phyloP scores from a whole-genome alignment of 139 green algal species.

The Chlorokybus atmophyticus region DNA sequence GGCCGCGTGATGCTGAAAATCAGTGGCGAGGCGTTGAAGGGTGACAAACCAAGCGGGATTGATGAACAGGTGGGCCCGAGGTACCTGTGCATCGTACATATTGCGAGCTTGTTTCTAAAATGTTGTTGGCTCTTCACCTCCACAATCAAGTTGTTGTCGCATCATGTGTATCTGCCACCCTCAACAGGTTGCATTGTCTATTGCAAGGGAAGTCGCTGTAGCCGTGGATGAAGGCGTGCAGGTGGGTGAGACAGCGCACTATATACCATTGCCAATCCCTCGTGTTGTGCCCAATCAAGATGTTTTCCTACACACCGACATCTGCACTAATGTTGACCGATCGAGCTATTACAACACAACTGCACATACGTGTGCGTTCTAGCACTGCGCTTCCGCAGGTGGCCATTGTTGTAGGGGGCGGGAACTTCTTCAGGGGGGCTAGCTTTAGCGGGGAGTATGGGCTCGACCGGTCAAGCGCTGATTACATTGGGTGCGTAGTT shows the following conservation, averaged over 20 bases:
- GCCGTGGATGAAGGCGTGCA: conserved; percentile 68
- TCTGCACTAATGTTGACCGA: not conserved
- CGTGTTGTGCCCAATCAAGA: conserved; percentile 19
- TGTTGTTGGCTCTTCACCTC: not conserved
- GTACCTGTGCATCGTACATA: not conserved
- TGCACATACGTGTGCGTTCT: conserved; percentile 3
- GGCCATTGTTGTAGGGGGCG: conserved; percentile 85
- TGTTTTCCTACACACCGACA: not conserved
- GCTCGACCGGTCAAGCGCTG: conserved; percentile 79
- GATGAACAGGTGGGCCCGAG: conserved; percentile 54
- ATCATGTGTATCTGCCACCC: no score
- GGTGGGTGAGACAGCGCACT: conserved; percentile 43
- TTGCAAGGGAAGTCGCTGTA: conserved; percentile 15
- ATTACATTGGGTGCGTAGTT: conserved; percentile 65
- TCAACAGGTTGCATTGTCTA: conserved; percentile 12
- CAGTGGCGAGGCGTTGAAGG: conserved; percentile 83
- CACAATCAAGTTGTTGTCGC: no score
- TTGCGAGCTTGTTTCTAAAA: not conserved
- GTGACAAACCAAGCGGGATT: conserved; percentile 64
- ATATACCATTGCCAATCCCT: no score
- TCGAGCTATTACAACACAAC: not conserved
- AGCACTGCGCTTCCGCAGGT: conserved; percentile 28
- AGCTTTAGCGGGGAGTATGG: conserved; percentile 49
- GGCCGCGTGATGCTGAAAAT: conserved; percentile 73
- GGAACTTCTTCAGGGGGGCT: conserved; percentile 89